phyloP scores from a whole-genome alignment of 129 eudicot species.

The Tagetes patula region DNA sequence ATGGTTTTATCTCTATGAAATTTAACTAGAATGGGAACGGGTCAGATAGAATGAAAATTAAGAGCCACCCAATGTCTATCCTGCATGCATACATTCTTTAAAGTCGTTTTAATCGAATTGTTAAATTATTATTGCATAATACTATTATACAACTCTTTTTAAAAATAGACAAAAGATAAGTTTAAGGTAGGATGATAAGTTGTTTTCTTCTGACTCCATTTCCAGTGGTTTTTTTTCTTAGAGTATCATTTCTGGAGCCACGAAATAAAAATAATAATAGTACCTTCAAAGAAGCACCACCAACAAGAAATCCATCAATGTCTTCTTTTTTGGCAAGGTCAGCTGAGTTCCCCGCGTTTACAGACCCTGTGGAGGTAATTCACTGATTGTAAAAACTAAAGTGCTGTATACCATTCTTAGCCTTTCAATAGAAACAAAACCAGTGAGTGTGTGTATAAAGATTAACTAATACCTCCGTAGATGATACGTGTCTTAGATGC shows the following conservation, averaged over 20 bases:
- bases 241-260: not conserved
- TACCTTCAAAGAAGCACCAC: constrained; percentile 97
- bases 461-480: constrained; percentile 67
- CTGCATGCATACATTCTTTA: not conserved
- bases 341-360: constrained; percentile 83
- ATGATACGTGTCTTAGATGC: constrained; percentile 93
- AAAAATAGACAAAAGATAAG: not conserved
- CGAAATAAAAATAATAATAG: constrained; percentile 12
- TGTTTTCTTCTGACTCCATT: not conserved
- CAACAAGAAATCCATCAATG: constrained; percentile 91
- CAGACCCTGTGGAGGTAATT: constrained; percentile 63
- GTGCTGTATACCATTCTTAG: not conserved
- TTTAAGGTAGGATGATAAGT: not conserved
- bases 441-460: not conserved
- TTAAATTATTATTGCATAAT: not conserved
- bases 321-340: constrained; percentile 88
- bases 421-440: not conserved
- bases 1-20: not conserved
- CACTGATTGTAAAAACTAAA: constrained; percentile 7
- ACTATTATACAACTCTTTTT: not conserved
- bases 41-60: not conserved
- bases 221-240: not conserved
- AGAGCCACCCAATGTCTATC: not conserved
- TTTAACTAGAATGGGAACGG: not conserved
- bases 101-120: not conserved